Conservation (phyloP, 169 alveolate species). For the Hepatocystis sp. region DNA sequence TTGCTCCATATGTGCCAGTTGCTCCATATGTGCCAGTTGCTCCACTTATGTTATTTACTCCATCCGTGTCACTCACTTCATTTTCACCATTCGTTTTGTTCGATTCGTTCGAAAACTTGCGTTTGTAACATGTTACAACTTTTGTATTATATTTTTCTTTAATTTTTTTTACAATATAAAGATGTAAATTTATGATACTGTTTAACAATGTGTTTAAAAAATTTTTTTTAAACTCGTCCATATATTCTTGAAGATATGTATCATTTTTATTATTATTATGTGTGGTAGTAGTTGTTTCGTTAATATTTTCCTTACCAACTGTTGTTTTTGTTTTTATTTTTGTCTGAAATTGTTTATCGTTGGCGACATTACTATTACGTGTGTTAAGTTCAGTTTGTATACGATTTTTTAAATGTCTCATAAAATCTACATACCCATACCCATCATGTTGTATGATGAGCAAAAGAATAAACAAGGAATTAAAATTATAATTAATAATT, state of each 20-base stretch:
- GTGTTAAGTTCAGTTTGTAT: too few species aligned
- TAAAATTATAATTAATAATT: conserved; percentile 54
- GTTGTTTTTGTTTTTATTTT: not conserved
- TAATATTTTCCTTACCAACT: not conserved
- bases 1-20: too few species aligned
- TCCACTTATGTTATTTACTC: too few species aligned
- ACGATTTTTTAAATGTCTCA: too few species aligned
- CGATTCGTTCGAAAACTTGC: not conserved
- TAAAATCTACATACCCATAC: too few species aligned
- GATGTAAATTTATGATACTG: conserved; percentile 20
- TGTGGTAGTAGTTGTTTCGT: not conserved
- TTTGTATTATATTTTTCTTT: too few species aligned
- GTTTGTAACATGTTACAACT: too few species aligned
- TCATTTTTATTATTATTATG: not conserved
- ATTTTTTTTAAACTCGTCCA: conserved; percentile 31
- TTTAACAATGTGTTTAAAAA: conserved; percentile 19
- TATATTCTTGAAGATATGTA: not conserved
- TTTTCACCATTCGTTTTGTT: not conserved
- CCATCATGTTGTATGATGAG: conserved; percentile 3
- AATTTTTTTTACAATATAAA: not conserved
- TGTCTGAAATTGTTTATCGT: not conserved
- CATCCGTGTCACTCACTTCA: not conserved
- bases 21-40: too few species aligned
- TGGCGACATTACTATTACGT: not conserved
- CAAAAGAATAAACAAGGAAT: conserved; percentile 40